Conservation (phyloP, 78 protist species). For the Dictyostelium brefeldianum region DNA sequence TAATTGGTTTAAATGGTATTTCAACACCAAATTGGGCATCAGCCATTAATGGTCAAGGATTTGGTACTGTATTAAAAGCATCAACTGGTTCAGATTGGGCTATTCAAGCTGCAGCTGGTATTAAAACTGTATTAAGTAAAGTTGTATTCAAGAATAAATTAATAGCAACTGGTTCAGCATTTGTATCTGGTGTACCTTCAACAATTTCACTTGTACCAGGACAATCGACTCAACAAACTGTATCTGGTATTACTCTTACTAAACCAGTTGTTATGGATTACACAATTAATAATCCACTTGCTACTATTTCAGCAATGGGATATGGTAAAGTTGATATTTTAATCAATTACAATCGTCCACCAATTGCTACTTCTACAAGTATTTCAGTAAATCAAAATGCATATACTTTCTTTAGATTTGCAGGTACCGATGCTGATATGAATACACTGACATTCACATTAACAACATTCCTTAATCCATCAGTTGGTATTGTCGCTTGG, state of each 20-base stretch:
- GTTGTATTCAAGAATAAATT: neutral
- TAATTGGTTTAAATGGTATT: neutral
- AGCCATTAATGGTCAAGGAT: neutral
- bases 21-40: neutral
- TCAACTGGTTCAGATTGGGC: neutral
- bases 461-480: neutral
- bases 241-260: neutral
- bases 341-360: conserved; percentile 2
- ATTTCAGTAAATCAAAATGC: neutral
- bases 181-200: neutral
- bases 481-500: neutral
- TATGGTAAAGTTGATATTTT: neutral
- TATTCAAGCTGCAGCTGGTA: neutral
- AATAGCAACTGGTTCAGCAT: neutral
- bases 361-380: neutral
- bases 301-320: neutral
- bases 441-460: neutral
- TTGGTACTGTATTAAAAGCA: neutral
- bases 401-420: neutral
- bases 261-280: neutral
- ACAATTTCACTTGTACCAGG: neutral
- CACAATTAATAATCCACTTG: neutral
- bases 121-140: neutral
- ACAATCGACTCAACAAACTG: neutral
- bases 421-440: neutral